Evolutionary conservation across 208 protist genomes (phyloP).

Genomic region (Crithidia expoeki): DNA sequence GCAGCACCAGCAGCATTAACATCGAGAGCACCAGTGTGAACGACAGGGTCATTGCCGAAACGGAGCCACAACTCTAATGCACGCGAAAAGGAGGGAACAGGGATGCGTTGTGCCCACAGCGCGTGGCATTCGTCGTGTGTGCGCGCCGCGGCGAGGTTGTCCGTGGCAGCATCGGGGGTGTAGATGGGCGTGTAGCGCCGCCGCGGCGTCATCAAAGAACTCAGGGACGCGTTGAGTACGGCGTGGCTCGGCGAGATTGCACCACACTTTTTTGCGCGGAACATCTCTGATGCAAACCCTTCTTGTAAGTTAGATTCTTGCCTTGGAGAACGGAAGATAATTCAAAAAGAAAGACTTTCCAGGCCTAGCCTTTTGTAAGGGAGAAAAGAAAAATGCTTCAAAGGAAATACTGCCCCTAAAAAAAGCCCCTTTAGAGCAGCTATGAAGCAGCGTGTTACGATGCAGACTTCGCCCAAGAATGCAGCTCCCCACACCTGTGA

Average conservation of each 20-base stretch:
- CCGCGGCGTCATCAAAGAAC: neutral
- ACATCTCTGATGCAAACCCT: neutral
- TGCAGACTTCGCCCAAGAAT: no score
- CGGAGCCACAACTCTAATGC: constrained; percentile 76
- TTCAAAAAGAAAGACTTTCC: no score
- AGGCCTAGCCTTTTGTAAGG: no score
- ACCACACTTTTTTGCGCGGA: neutral
- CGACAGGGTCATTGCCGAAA: constrained; percentile 90
- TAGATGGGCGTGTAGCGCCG: constrained; percentile 86
- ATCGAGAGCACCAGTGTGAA: constrained; percentile 64
- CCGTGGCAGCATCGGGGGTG: constrained; percentile 38
- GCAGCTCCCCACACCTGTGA: no score
- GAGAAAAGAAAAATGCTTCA: neutral
- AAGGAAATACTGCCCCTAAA: no score
- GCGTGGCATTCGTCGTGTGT: constrained; percentile 59
- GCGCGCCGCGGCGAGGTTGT: constrained; percentile 54
- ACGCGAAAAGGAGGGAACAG: constrained; percentile 43
- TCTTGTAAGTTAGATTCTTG: no score
- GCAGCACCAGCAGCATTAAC: constrained; percentile 9
- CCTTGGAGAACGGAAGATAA: no score
- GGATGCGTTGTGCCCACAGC: constrained; percentile 55
- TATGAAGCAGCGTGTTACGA: no score
- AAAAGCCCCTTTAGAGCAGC: no score
- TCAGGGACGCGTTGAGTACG: neutral
- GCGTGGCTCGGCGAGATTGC: neutral